A percentile compares a stretch with the other conserved stretches of the same genome.
Evolutionary conservation across 805 yeast genomes (phyloP).

Genomic region (Maudiozyma pseudohumilis): DNA sequence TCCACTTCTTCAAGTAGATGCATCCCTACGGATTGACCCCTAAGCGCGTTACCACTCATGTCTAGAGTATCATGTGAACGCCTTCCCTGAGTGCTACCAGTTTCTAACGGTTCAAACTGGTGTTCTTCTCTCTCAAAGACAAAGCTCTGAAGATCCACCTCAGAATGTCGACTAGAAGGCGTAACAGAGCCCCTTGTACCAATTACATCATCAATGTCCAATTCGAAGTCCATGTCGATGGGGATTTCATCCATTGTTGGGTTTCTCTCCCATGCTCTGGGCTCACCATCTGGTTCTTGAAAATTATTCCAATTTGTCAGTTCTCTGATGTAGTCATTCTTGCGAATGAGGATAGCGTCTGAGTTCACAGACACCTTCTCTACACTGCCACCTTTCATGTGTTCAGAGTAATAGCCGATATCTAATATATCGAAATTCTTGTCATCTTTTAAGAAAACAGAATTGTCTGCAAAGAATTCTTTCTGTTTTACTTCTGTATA

Average conservation of each 20-base stretch:
- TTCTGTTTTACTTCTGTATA: background rate
- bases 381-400: background rate
- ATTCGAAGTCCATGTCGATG: constrained; percentile 22
- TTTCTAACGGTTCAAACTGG: too few relatives aligned
- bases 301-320: constrained; percentile 14
- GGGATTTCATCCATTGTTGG: constrained; percentile 8
- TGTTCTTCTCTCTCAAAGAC: too few relatives aligned
- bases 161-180: too few relatives aligned
- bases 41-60: too few relatives aligned
- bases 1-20: constrained; percentile 4
- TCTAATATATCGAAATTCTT: constrained; percentile 20
- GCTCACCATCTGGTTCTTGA: background rate
- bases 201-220: constrained; percentile 23
- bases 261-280: background rate
- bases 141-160: too few relatives aligned
- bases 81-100: background rate
- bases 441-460: constrained; percentile 18
- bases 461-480: background rate
- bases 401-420: constrained; percentile 9
- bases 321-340: constrained; percentile 19
- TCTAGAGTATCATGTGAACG: constrained; percentile 10
- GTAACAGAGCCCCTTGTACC: constrained; percentile 23
- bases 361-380: background rate
- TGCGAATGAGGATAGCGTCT: constrained; percentile 11
- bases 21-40: too few relatives aligned